These are phyloP conservation scores for Boletellus emodensis DNA, from an alignment of 768 basidiomycete species.

Conservation along the genomic window DNA sequence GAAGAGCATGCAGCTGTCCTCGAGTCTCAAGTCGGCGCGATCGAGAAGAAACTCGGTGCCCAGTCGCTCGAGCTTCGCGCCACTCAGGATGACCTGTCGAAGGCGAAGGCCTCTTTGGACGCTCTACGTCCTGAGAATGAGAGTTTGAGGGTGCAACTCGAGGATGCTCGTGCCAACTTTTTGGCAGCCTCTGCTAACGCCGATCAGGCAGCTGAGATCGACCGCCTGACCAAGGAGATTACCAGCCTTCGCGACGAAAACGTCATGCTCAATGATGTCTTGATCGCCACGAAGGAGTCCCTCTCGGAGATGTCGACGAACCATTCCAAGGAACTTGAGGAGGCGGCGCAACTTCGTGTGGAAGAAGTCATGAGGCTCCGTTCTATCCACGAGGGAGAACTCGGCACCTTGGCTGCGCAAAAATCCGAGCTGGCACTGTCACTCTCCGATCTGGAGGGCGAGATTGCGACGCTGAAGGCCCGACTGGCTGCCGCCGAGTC, in stretches of 20 bases:
- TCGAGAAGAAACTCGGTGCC: slow-evolving; percentile 61
- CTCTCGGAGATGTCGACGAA: slow-evolving; percentile 66
- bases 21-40: slow-evolving; percentile 49
- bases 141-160: slow-evolving; percentile 57
- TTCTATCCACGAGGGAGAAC: slow-evolving; percentile 56
- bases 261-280: slow-evolving; percentile 57
- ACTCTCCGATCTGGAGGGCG: slow-evolving; percentile 76
- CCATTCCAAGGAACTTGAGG: slow-evolving; percentile 71
- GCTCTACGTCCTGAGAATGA: slow-evolving; percentile 52
- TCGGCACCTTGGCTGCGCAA: slow-evolving; percentile 50
- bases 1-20: slow-evolving; percentile 59
- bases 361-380: slow-evolving; percentile 67
- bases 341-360: slow-evolving; percentile 62
- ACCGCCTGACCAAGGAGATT: slow-evolving; percentile 56
- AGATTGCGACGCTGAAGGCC: slow-evolving; percentile 63
- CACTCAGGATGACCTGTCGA: slow-evolving; percentile 77
- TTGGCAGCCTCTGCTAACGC: slow-evolving; percentile 38
- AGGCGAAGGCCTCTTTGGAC: slow-evolving; percentile 62
- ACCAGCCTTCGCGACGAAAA: slow-evolving; percentile 67
- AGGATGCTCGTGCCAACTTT: slow-evolving; percentile 51
- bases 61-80: slow-evolving; percentile 75
- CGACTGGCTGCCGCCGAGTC: slow-evolving; percentile 45
- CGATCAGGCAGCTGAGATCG: slow-evolving; percentile 52
- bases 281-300: slow-evolving; percentile 65
- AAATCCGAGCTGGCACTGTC: slow-evolving; percentile 59